Conservation (phyloP, 805 yeast species). For the Cyberlindnera subsufficiens region DNA sequence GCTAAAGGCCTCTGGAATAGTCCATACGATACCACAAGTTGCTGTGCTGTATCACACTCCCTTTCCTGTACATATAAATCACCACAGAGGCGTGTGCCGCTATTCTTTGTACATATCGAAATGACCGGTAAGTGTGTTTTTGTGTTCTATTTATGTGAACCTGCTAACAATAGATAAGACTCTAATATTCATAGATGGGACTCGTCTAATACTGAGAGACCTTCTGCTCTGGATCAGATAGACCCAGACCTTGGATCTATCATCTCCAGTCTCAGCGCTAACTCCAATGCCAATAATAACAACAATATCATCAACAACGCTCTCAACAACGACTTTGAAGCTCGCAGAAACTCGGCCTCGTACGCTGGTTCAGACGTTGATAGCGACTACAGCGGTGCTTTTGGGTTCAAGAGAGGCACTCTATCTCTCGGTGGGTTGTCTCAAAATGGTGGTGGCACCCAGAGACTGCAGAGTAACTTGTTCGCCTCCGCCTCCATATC, state of each 20-base stretch:
- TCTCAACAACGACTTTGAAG: slow-evolving; percentile 1
- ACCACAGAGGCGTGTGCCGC: neutral
- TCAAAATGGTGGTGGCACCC: slow-evolving; percentile 13
- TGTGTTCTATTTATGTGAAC: neutral
- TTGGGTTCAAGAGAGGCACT: slow-evolving; percentile 44
- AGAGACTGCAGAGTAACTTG: slow-evolving; percentile 29
- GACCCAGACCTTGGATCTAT: slow-evolving; percentile 26
- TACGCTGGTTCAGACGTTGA: slow-evolving; percentile 34
- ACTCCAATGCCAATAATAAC: slow-evolving; percentile 13
- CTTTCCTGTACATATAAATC: slow-evolving; percentile 3
- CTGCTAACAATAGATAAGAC: neutral
- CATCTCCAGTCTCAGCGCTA: slow-evolving; percentile 25
- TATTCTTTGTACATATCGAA: neutral
- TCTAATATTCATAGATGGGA: neutral
- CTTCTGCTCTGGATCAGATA: slow-evolving; percentile 13
- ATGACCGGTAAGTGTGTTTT: slow-evolving; percentile 5
- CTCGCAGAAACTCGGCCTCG: slow-evolving; percentile 33
- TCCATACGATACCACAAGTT: too few species aligned
- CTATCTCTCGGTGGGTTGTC: slow-evolving; percentile 33
- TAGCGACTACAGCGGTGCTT: slow-evolving; percentile 28
- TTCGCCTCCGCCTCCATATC: slow-evolving; percentile 60
- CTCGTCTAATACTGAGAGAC: neutral
- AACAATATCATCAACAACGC: slow-evolving; percentile 1
- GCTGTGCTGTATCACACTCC: neutral
- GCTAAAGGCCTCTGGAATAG: too few species aligned